Evolutionary conservation across 495 filamentous ascomycete species (phyloP).

Genomic region (Aspergillus indologenus): DNA sequence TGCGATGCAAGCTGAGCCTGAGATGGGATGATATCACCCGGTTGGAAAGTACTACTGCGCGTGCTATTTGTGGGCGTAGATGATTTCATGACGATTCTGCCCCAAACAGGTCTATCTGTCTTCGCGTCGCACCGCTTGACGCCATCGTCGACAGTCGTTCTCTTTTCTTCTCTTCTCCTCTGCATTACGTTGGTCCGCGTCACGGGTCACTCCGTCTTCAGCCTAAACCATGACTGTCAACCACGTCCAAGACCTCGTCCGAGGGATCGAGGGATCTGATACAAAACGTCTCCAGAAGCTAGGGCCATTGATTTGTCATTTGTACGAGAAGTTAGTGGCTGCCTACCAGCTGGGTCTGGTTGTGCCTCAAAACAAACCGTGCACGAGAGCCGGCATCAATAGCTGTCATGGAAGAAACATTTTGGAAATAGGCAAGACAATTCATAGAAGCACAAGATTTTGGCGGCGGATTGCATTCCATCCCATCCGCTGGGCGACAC

Average conservation of each 20-base stretch:
- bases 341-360: neutral
- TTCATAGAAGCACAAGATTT: neutral
- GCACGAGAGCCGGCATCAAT: neutral
- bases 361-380: neutral
- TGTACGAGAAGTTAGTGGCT: neutral
- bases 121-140: too few species aligned
- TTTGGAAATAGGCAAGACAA: neutral
- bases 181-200: too few species aligned
- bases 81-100: too few species aligned
- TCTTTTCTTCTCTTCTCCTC: too few species aligned
- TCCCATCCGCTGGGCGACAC: slow-evolving; percentile 14
- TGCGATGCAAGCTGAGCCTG: too few species aligned
- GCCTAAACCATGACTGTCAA: neutral
- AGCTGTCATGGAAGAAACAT: neutral
- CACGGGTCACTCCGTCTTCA: too few species aligned
- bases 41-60: too few species aligned
- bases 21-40: too few species aligned
- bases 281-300: neutral
- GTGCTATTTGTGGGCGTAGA: too few species aligned
- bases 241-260: neutral
- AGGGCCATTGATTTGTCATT: neutral
- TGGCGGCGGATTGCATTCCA: neutral
- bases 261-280: neutral
- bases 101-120: too few species aligned
- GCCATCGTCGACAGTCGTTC: too few species aligned